Evolutionary conservation across 1,284 basidiomycete species (phyloP).

Genomic region (Rhizopogon parksii): DNA sequence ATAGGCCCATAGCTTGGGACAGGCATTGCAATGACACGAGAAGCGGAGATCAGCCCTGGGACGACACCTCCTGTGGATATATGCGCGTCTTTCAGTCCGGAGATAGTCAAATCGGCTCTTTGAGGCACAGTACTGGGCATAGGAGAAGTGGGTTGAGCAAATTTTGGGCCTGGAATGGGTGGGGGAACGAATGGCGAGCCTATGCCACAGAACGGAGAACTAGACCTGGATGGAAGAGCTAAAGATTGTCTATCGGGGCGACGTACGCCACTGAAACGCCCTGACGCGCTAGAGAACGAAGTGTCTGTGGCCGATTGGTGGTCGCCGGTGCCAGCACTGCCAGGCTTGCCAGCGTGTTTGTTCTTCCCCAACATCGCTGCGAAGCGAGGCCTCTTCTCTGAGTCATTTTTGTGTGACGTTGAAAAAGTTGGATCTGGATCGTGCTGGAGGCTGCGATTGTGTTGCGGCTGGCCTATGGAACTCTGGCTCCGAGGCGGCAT

Average conservation of each 20-base stretch:
- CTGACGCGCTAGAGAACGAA: background rate
- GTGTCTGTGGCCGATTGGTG: background rate
- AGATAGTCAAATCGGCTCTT: conserved; percentile 2
- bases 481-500: background rate
- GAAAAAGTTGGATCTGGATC: background rate
- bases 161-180: background rate
- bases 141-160: background rate
- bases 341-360: background rate
- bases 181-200: background rate
- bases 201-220: background rate
- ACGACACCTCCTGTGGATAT: conserved; percentile 5
- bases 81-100: conserved; percentile 4
- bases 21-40: conserved; percentile 1
- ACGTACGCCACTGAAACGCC: background rate
- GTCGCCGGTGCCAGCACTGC: background rate
- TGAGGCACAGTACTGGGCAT: background rate
- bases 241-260: background rate
- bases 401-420: background rate
- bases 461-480: conserved; percentile 1
- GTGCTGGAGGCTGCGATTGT: background rate
- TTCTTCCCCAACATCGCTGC: background rate
- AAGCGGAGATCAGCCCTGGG: conserved; percentile 2
- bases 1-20: background rate
- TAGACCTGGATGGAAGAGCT: background rate
- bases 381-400: background rate